Evolutionary conservation across 2,329 filamentous ascomycete genomes (phyloP).

Genomic region (Alternaria incomplexa): DNA sequence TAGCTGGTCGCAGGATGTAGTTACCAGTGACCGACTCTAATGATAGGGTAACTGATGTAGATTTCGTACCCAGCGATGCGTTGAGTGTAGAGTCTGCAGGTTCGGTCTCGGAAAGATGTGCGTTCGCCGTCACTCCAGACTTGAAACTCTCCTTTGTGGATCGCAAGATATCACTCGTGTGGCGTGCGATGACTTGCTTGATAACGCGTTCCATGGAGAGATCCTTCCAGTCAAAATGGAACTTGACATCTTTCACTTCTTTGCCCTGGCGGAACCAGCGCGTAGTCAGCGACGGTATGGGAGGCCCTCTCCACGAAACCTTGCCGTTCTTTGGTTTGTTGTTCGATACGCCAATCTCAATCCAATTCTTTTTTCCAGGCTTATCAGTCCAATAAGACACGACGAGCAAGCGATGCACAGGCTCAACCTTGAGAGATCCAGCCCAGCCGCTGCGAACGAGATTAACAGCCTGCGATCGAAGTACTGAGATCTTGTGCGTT

Average conservation of each 20-base stretch:
- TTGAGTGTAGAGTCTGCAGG: constrained; percentile 71
- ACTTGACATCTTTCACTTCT: constrained; percentile 71
- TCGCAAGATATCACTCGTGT: constrained; percentile 74
- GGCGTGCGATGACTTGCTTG: constrained; percentile 74
- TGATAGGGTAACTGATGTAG: constrained; percentile 63
- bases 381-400: constrained; percentile 89
- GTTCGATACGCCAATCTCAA: constrained; percentile 82
- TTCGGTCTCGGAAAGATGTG: constrained; percentile 65
- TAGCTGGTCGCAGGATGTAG: constrained; percentile 70
- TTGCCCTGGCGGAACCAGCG: constrained; percentile 88
- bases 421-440: constrained; percentile 76
- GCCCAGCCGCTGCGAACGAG: constrained; percentile 77
- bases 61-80: constrained; percentile 71
- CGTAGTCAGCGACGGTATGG: constrained; percentile 57
- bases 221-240: constrained; percentile 69
- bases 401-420: constrained; percentile 79
- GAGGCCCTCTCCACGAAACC: constrained; percentile 42
- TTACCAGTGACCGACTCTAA: constrained; percentile 82
- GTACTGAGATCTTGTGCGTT: constrained; percentile 86
- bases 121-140: constrained; percentile 63
- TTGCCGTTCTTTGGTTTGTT: constrained; percentile 54
- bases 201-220: constrained; percentile 79
- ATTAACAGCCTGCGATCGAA: constrained; percentile 76
- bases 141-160: constrained; percentile 63
- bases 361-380: constrained; percentile 80